phyloP scores from a whole-genome alignment of 2,329 filamentous ascomycete genomes.

The Neodidymelliopsis sp. region DNA sequence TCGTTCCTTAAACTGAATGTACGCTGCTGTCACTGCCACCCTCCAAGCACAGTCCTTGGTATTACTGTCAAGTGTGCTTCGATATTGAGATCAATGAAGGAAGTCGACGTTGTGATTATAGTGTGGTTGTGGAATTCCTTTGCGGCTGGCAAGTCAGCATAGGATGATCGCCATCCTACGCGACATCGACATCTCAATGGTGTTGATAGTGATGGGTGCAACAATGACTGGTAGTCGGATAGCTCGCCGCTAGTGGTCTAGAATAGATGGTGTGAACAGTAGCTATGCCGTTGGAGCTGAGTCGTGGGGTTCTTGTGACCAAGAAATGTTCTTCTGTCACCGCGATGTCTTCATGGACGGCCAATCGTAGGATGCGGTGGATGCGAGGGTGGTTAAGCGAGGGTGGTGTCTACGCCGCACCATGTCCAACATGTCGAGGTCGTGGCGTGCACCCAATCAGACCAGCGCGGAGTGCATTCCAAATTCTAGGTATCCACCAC shows the following conservation, averaged over 20 bases:
- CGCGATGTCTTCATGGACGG: constrained; percentile 6
- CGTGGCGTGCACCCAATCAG: constrained; percentile 36
- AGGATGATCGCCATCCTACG: not conserved
- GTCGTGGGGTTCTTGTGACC: not conserved
- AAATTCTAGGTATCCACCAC: constrained; percentile 33
- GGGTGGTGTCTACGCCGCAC: constrained; percentile 30
- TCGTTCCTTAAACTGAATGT: not conserved
- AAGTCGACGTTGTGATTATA: not conserved
- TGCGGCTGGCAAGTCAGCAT: not conserved
- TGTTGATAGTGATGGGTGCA: not conserved
- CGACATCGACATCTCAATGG: too few species aligned
- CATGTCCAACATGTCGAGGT: constrained; percentile 29
- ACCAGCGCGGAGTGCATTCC: constrained; percentile 24
- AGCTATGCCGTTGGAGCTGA: not conserved
- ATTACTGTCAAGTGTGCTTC: not conserved
- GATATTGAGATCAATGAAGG: not conserved
- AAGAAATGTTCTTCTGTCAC: not conserved
- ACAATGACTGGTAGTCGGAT: not conserved
- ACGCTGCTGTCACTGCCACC: not conserved
- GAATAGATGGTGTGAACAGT: not conserved
- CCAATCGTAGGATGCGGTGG: constrained; percentile 17
- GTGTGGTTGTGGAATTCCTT: not conserved
- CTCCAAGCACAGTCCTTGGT: too few species aligned
- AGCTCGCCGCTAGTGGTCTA: constrained; percentile 4
- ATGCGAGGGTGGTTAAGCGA: constrained; percentile 38